Conservation (phyloP, 2,329 filamentous ascomycete genomes). For the Xenosphaeropsis pyriputrescens region DNA sequence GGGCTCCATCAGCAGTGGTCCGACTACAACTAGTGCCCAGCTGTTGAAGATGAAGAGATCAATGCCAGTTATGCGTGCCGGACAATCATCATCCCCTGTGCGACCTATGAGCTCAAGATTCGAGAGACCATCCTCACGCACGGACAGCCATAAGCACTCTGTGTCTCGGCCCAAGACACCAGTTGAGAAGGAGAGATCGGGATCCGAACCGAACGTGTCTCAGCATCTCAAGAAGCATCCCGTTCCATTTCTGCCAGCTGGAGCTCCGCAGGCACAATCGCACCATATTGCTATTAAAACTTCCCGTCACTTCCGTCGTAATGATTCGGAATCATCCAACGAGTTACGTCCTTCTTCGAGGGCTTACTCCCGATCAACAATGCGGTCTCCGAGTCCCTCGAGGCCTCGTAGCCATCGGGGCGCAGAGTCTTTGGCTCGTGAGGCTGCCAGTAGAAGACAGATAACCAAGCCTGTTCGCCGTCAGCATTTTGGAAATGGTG, state of each 20-base stretch:
- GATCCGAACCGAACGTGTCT: constrained; percentile 32
- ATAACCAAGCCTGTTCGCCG: constrained; percentile 57
- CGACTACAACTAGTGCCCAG: constrained; percentile 51
- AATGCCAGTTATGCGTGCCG: constrained; percentile 40
- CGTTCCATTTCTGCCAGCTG: constrained; percentile 67
- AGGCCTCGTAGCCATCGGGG: constrained; percentile 29
- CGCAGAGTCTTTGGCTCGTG: constrained; percentile 20
- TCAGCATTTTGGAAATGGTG: constrained; percentile 78
- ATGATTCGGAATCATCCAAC: constrained; percentile 61
- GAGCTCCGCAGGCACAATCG: constrained; percentile 56
- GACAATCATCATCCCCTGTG: constrained; percentile 28
- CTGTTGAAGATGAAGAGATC: constrained; percentile 52
- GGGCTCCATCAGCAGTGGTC: constrained; percentile 38
- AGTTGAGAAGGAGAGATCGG: constrained; percentile 36
- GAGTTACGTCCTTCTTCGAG: constrained; percentile 43
- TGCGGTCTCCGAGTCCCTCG: constrained; percentile 42
- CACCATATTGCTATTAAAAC: constrained; percentile 65
- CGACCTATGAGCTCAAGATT: constrained; percentile 31
- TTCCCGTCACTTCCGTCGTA: constrained; percentile 58
- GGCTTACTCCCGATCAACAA: constrained; percentile 38
- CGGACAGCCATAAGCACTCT: constrained; percentile 28
- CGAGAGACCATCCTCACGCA: constrained; percentile 45
- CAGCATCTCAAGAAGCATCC: constrained; percentile 42
- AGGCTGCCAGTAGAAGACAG: constrained; percentile 47
- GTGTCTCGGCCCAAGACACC: constrained; percentile 55